Base-by-base conservation (phyloP, 2,329 filamentous ascomycete genomes). In the Penicillium sp. region DNA sequence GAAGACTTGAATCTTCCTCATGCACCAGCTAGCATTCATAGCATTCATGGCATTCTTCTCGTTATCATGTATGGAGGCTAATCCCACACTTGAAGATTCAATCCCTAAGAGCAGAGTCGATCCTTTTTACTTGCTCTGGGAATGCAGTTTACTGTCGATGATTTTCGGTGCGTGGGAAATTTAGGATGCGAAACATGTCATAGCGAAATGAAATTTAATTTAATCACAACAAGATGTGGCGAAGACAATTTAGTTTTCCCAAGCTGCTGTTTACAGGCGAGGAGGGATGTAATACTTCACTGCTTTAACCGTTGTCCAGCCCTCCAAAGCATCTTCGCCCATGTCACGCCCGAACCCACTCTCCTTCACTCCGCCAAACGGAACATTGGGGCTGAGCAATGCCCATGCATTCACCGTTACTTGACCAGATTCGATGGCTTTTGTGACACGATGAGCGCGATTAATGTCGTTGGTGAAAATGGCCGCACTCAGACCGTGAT, bases 271-370 rank as follows among this genome's bases (percentile, higher is more conserved):
- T 30, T 35, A 51, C 3, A 68, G 60, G 2, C 59, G 60, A 16
- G 65, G 59, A 33, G 65, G 30, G 38, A 69, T 63, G 49, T 67
- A 48, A 19, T 63, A 60, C 43, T 70, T 67, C 48, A 72, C 60
- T 10, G 65, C 60, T 43, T 72, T 72, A 8, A 69, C 57, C 2
- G 59, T 61, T 2, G 67, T 69, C 68, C 68, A 72, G 5, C 61
- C 61, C 46, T 71, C 68, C 42, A 71, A 43, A 16, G 67, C 69
- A 25, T 71, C 69, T 43, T 71, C 64, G 10, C 70, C 69, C 70
- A 72, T 68, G 10, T 71, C 71, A 6, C 71, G 60, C 1, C 71
- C 71, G 52, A 68, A 71, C 1, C 70, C 70, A 49, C 70, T 71
- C 55, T 71, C 66, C 52, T 72, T 73, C 11, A 72, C 67, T 1